Evolutionary conservation across 2,329 filamentous ascomycete genomes (phyloP).

Genomic region (Colletotrichum sp.): DNA sequence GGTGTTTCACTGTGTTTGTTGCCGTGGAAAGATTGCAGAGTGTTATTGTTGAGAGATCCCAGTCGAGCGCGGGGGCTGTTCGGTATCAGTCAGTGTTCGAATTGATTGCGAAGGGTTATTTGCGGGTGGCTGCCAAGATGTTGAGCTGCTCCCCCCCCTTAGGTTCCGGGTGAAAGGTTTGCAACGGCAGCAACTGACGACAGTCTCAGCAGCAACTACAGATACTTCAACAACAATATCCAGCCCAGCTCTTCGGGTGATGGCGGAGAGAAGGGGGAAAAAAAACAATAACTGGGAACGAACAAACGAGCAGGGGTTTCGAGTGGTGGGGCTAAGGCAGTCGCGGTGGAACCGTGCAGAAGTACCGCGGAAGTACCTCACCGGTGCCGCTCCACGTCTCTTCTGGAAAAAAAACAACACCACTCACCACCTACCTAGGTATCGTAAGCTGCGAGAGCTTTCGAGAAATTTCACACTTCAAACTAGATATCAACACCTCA

Average conservation of each 20-base stretch:
- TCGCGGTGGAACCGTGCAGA: background rate
- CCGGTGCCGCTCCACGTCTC: background rate
- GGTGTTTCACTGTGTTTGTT: slow-evolving; percentile 5
- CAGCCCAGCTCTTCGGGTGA: background rate
- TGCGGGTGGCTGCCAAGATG: background rate
- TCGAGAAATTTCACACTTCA: slow-evolving; percentile 12
- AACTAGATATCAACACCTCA: background rate
- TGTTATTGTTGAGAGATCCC: background rate
- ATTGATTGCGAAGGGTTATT: background rate
- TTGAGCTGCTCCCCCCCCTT: background rate
- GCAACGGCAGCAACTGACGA: background rate
- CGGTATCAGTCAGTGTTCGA: background rate
- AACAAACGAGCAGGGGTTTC: background rate
- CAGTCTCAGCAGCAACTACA: background rate
- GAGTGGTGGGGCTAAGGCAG: background rate
- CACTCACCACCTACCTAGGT: background rate
- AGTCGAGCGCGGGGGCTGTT: background rate
- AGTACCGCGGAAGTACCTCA: slow-evolving; percentile 10
- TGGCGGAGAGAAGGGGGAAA: background rate
- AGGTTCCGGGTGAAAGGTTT: background rate
- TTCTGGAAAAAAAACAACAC: background rate
- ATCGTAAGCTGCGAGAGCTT: background rate
- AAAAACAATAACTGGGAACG: background rate
- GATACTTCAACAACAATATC: background rate
- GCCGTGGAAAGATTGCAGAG: background rate